Evolutionary conservation across 352 stramenopile genomes (phyloP).

Genomic region (Discostella stelligera): DNA sequence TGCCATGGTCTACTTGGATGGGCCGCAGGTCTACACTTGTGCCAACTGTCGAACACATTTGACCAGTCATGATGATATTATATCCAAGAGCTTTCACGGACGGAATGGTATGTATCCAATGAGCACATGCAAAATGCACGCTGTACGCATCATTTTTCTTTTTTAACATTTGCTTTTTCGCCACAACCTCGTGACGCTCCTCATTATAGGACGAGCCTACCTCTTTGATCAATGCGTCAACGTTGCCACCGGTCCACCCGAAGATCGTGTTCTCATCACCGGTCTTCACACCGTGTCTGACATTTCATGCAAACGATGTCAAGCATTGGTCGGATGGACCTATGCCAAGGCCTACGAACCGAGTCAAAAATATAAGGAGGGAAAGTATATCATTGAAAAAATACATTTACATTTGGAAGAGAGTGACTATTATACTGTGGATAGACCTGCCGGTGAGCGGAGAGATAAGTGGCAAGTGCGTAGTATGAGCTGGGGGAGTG

Average conservation of each 20-base stretch:
- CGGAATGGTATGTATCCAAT: constrained; percentile 57
- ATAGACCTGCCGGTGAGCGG: constrained; percentile 61
- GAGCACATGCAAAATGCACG: background rate
- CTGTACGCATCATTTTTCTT: constrained; percentile 6
- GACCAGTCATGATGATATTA: constrained; percentile 90
- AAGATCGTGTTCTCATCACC: constrained; percentile 92
- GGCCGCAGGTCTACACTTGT: constrained; percentile 88
- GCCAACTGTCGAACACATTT: constrained; percentile 89
- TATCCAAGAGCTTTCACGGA: constrained; percentile 90
- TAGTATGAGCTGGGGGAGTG: constrained; percentile 71
- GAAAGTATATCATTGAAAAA: constrained; percentile 95
- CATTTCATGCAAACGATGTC: constrained; percentile 91
- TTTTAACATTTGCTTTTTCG: constrained; percentile 1
- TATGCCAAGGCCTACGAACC: constrained; percentile 91
- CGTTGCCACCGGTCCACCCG: constrained; percentile 85
- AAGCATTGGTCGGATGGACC: constrained; percentile 90
- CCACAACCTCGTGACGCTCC: constrained; percentile 12
- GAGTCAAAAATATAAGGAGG: constrained; percentile 95
- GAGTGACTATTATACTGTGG: constrained; percentile 63
- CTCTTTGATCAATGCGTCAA: constrained; percentile 91
- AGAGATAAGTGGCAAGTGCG: constrained; percentile 62
- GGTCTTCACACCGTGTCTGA: constrained; percentile 91
- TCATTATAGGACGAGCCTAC: constrained; percentile 87
- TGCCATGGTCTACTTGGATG: constrained; percentile 88
- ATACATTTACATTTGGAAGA: constrained; percentile 86